These are phyloP conservation scores for Scalesia atractyloides DNA, from an alignment of 129 eudicot species.

Conservation along the genomic window DNA sequence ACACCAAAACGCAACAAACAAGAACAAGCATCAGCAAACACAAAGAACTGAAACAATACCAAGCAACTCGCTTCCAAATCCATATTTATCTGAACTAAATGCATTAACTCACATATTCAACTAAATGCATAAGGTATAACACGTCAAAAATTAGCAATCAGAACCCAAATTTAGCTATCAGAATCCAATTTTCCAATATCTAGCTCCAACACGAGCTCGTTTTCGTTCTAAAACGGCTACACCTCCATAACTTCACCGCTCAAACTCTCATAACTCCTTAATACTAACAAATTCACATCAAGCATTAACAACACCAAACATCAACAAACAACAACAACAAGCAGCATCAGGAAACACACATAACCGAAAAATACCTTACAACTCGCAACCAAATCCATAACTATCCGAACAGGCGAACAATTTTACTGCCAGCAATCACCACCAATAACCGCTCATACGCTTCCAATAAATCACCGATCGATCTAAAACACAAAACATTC, in stretches of 20 bases:
- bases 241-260: background rate
- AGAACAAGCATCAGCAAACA: background rate
- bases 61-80: constrained; percentile 75
- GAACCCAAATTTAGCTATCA: too few species aligned
- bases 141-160: too few species aligned
- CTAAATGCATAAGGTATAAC: too few species aligned
- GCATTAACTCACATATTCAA: too few species aligned
- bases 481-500: constrained; percentile 27
- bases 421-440: constrained; percentile 10
- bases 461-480: constrained; percentile 25
- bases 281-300: background rate
- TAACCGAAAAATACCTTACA: constrained; percentile 61
- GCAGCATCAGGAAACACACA: background rate
- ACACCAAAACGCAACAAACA: background rate
- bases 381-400: constrained; percentile 78
- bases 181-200: too few species aligned
- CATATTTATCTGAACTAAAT: constrained; percentile 40
- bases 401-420: background rate
- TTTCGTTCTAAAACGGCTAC: too few species aligned
- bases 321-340: background rate
- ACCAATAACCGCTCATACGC: constrained; percentile 31
- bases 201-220: too few species aligned
- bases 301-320: background rate
- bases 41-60: constrained; percentile 44
- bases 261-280: background rate